Evolutionary conservation across 176 grass and related monocot species (phyloP).

Genomic region (Oryza meridionalis): DNA sequence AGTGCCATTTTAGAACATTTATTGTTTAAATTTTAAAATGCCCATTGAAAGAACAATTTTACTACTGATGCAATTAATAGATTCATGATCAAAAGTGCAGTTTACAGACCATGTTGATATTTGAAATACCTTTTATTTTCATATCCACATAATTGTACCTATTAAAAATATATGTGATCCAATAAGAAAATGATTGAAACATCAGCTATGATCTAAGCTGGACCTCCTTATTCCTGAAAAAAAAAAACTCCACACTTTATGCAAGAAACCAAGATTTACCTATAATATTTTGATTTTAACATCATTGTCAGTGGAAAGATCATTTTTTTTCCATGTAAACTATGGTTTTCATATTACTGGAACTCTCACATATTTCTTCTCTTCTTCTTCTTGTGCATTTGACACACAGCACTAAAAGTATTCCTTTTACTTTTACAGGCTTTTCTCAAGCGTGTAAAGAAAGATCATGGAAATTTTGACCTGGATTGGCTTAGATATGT

Average conservation of each 20-base stretch:
- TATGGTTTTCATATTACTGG: not conserved
- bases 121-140: not conserved
- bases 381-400: slow-evolving; percentile 16
- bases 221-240: slow-evolving; percentile 13
- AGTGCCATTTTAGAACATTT: not conserved
- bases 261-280: not conserved
- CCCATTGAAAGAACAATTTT: not conserved
- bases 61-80: not conserved
- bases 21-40: not conserved
- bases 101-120: not conserved
- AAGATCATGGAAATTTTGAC: slow-evolving; percentile 53
- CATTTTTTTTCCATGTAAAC: slow-evolving; percentile 26
- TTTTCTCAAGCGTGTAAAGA: slow-evolving; percentile 48
- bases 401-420: not conserved
- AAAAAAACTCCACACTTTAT: not conserved
- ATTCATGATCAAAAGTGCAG: not conserved
- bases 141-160: not conserved
- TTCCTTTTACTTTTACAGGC: slow-evolving; percentile 38
- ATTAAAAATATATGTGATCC: slow-evolving; percentile 15
- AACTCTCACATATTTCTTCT: not conserved
- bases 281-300: slow-evolving; percentile 7
- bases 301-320: slow-evolving; percentile 14
- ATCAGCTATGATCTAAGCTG: not conserved
- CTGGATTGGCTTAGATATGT: slow-evolving; percentile 60
- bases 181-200: slow-evolving; percentile 8